Evolutionary conservation across 2,329 filamentous ascomycete species (phyloP), one percentile per base, ranked within the genome.

Genomic region (Nannizziopsis arthrosporioides): DNA sequence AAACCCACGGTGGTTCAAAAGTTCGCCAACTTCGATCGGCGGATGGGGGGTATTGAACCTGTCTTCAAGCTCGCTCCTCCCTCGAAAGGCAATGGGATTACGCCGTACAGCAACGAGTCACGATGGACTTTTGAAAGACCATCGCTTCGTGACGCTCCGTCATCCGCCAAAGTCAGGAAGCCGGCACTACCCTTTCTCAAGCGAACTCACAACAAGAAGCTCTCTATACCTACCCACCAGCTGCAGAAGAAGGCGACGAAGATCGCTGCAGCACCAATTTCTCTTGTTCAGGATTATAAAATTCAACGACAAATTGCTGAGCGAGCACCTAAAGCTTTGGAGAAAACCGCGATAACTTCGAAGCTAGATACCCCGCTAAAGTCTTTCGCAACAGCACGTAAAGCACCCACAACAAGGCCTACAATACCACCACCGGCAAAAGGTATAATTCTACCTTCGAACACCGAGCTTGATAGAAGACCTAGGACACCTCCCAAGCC

Each of bases 281-380:
- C 62, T 7, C 57, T 72, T 17, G 59, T 72, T n/a, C 67, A 72
- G 51, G 63, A 64, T 35, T 65, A 68, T 47, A 63, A 63, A 22
- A 22, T 22, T 12, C 30, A 47, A 18, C 45, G 18, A n/a, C 27
- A 32, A 7, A 27, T 41, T 5, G 45, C 38, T 18, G 35, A 40
- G 14, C 44, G 36, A 36, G 31, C 35, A 12, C 10, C 31, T 19
- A 27, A 34, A 10, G 15, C 15, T 9, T 27, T 27, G 14, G 1
- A 7, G 17, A 27, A 17, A 10, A 4, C 30, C 2, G 31, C 4
- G 27, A 27, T 5, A 7, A 3, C 10, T 17, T 15, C 9, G 12
- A 36, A 15, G 9, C 15, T 3, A 10, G 11, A 36, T 36, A 37
- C 6, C 2, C 27, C 8, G 9, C 22, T 27, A 18, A 32, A 12